Evolutionary conservation across 2,329 filamentous ascomycete species (phyloP).

Genomic region (Sarocladiaceae sp.): DNA sequence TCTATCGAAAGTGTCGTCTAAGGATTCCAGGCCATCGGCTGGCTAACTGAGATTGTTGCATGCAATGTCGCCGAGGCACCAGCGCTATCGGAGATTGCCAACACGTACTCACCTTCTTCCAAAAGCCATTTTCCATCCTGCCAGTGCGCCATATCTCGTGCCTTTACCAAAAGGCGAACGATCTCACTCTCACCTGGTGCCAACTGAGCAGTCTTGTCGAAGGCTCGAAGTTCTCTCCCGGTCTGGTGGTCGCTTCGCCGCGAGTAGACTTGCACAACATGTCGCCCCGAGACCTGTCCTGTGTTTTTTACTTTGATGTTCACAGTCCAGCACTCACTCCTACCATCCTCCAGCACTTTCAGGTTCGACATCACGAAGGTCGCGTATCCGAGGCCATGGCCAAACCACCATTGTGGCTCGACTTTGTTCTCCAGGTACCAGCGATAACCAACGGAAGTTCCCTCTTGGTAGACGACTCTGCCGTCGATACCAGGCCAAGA

Average conservation of each 20-base stretch:
- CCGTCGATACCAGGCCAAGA: slow-evolving; percentile 12
- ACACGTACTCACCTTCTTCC: not conserved
- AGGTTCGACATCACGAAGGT: not conserved
- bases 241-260: not conserved
- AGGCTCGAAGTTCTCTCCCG: not conserved
- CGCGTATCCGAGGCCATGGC: not conserved
- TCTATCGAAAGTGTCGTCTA: too few relatives aligned
- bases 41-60: not conserved
- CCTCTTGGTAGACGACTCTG: slow-evolving; percentile 12
- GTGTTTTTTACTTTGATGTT: not conserved
- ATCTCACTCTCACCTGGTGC: not conserved
- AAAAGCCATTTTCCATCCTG: not conserved
- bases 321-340: not conserved
- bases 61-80: not conserved
- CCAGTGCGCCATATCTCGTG: not conserved
- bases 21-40: too few relatives aligned
- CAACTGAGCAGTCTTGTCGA: not conserved
- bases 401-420: not conserved
- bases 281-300: not conserved
- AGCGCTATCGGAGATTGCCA: not conserved
- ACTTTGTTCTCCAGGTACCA: slow-evolving; percentile 9
- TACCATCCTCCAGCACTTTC: not conserved
- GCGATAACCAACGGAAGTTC: slow-evolving; percentile 11
- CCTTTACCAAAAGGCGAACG: not conserved
- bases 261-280: not conserved